Conservation (phyloP, 2,329 filamentous ascomycete genomes). For the Fusarium oligoseptatum region DNA sequence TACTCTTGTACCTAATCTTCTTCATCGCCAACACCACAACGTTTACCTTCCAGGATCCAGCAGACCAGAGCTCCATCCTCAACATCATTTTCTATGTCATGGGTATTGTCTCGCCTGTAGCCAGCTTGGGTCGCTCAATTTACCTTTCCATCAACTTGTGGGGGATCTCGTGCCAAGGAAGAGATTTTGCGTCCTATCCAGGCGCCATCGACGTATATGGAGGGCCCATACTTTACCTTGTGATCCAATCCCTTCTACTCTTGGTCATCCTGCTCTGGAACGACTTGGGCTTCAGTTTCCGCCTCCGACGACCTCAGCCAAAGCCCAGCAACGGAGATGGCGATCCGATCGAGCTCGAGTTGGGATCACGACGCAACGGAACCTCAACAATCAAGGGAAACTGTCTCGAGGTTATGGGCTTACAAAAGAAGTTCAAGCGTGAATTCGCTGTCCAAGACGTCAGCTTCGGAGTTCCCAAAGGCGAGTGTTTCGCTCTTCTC, state of each 20-base stretch:
- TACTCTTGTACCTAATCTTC: not conserved
- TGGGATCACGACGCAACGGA: not conserved
- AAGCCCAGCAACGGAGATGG: not conserved
- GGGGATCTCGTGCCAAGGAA: not conserved
- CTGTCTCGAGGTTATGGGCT: not conserved
- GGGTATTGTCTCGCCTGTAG: not conserved
- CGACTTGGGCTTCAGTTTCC: not conserved
- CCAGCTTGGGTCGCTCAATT: constrained; percentile 1
- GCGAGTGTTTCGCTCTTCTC: constrained; percentile 15
- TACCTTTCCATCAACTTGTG: constrained; percentile 1
- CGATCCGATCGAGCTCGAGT: not conserved
- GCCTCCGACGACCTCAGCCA: not conserved
- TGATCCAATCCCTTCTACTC: not conserved
- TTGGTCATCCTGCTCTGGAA: not conserved
- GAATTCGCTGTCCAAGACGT: not conserved
- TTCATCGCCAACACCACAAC: constrained; percentile 10
- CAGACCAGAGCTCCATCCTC: not conserved
- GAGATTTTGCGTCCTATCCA: not conserved
- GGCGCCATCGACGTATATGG: not conserved
- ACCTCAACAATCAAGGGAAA: not conserved
- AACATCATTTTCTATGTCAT: not conserved
- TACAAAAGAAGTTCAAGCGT: constrained; percentile 1
- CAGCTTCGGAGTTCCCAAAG: not conserved
- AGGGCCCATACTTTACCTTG: not conserved
- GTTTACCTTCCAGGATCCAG: not conserved